Evolutionary conservation across 2,329 filamentous ascomycete species (phyloP), one percentile per base, ranked within the genome.

Genomic region (Diaporthe velutina): DNA sequence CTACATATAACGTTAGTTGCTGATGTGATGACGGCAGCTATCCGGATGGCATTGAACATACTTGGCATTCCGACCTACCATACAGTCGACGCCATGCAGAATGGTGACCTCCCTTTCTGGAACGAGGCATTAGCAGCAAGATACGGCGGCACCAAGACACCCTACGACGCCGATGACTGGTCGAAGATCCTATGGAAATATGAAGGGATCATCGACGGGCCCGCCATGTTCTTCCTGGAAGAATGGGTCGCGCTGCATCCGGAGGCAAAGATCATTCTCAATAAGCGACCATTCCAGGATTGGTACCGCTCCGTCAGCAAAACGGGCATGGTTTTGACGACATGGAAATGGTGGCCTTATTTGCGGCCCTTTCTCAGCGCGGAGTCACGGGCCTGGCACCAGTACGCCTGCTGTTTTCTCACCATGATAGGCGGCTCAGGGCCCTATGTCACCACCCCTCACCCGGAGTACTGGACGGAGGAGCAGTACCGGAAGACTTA

Each of bases 291-390:
- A 19, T 70, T 70, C 38, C 33, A 70, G 17, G 48, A 25, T 12
- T 70, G 67, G 67, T 57, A 57, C 67, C 33, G 67, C 15, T 70
- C 67, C 25, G 67, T 70, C n/a, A 54, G 50, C 48, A 38, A 22
- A 13, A 70, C 48, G 13, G 67, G 48, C 19, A 54, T 70, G n/a
- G 48, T 22, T 2, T 30, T 70, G 13, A 70, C 48, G 1, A 28
- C 67, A 5, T 70, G 67, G 48, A 40, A 2, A 12, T 70, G 48
- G 67, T 40, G 30, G 48, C 67, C 67, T 9, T 57, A 17, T 8
- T 25, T 70, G 4, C 30, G 33, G 15, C 48, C 67, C 22, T 70
- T 70, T 8, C 42, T 50, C 13, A 50, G 42, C 28, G 28, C 42
- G 4, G 60, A 66, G 3, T 50, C 60, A n/a, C 48, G 19, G 40